Evolutionary conservation across 2,329 filamentous ascomycete genomes (phyloP), one percentile per base, ranked within the genome.

Genomic region (Hypocrella siamensis): DNA sequence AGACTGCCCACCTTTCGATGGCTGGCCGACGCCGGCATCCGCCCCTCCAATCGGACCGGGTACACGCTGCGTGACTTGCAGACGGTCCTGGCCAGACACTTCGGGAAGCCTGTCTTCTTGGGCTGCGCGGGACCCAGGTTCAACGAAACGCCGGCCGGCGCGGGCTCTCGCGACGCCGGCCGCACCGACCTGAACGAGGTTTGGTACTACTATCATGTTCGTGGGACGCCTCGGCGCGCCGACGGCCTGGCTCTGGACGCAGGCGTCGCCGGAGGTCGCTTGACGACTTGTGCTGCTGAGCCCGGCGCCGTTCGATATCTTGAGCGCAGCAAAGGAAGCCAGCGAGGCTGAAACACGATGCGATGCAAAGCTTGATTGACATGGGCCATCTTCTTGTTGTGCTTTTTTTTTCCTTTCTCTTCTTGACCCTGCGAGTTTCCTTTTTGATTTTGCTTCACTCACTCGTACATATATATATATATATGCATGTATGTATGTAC

Each of bases 181-280:
- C 54, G 54, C 38, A 78, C 71, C 2, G 57, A 64, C 19, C 41
- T 79, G 30, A 63, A 48, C 36, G 75, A 80, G 58, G 59, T 75
- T 10, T 79, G 73, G 72, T 79, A 79, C 45, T 78, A 76, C 44
- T 62, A 67, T 48, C 65, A 77, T 48, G 66, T 69, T 32, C 61
- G 59, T 34, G 74, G 74, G 4, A 50, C 60, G 12, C 63, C 70
- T 6, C 75, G 78, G 52, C 52, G 61, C 33, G 58, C 55, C 3
- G 48, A 63, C 26, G 60, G 54, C 8, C 44, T 66, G 17, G 57
- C 61, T 5, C 45, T 61, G 8, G 45, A 51, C n/a, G 54, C 56
- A 6, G 51, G 53, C 33, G 56, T 61, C 3, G 61, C 65, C 34
- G 67, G 64, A 1, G 60, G 61, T 4, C 58, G 54, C 16, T 43